Conservation (phyloP, 441 rosid species). For the Gossypium davidsonii region DNA sequence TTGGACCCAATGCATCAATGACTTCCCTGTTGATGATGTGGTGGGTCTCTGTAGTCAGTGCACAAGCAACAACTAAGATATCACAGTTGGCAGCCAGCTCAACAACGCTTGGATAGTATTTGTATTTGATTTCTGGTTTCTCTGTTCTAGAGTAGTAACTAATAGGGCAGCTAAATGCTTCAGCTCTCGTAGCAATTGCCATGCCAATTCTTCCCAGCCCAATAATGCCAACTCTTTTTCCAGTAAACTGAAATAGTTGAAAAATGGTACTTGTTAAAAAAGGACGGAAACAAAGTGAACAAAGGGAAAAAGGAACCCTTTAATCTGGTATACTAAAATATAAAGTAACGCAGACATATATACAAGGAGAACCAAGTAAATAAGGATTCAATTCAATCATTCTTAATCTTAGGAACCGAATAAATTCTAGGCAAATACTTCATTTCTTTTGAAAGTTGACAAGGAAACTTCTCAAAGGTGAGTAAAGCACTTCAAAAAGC, state of each 20-base stretch:
- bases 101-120: slow-evolving; percentile 37
- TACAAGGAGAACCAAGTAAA: neutral
- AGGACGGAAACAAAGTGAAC: neutral
- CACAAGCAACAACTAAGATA: slow-evolving; percentile 54
- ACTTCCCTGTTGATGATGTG: slow-evolving; percentile 46
- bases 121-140: slow-evolving; percentile 43
- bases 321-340: neutral
- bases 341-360: neutral
- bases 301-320: neutral
- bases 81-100: slow-evolving; percentile 48
- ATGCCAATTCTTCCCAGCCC: slow-evolving; percentile 65
- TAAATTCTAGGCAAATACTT: neutral
- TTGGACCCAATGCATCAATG: slow-evolving; percentile 50
- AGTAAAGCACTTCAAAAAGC: neutral
- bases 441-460: neutral
- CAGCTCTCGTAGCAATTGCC: slow-evolving; percentile 59
- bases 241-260: slow-evolving; percentile 36
- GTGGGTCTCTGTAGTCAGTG: slow-evolving; percentile 41
- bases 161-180: slow-evolving; percentile 54
- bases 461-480: neutral
- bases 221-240: slow-evolving; percentile 56
- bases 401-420: neutral
- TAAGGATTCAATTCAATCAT: neutral
- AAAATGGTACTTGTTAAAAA: neutral
- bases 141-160: slow-evolving; percentile 42